These are phyloP conservation scores for Trichoderma oligosporum DNA, from an alignment of 2,329 filamentous ascomycete genomes.

Conservation along the genomic window DNA sequence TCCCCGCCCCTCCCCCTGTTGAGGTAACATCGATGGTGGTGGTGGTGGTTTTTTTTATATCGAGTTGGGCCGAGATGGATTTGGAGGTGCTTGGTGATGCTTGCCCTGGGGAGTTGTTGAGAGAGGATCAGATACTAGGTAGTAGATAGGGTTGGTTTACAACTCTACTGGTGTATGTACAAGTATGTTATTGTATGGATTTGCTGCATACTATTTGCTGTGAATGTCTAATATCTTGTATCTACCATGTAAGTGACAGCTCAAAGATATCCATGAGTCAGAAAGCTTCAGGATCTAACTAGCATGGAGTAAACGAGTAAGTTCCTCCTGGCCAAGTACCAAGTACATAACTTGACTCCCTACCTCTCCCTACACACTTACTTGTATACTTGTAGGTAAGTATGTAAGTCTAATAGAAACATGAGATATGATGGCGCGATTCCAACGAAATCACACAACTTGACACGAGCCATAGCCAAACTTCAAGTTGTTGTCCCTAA, in stretches of 20 bases:
- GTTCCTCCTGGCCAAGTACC: neutral
- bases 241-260: no score
- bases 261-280: neutral
- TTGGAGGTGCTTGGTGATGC: neutral
- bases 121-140: no score
- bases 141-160: no score
- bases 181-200: no score
- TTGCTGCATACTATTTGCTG: no score
- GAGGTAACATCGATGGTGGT: conserved; percentile 2
- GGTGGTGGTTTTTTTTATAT: neutral
- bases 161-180: no score
- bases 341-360: neutral
- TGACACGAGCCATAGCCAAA: neutral
- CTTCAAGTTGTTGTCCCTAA: no score
- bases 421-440: conserved; percentile 3
- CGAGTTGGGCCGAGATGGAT: neutral
- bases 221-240: no score
- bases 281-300: neutral
- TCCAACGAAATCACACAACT: neutral
- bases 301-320: neutral
- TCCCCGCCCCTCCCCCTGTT: neutral
- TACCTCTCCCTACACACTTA: no score
- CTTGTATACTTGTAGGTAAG: no score
- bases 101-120: neutral
- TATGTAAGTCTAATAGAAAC: neutral